Evolutionary conservation across 192 early-diverging fungal genomes (phyloP).

Genomic region (Coemansia sp.): DNA sequence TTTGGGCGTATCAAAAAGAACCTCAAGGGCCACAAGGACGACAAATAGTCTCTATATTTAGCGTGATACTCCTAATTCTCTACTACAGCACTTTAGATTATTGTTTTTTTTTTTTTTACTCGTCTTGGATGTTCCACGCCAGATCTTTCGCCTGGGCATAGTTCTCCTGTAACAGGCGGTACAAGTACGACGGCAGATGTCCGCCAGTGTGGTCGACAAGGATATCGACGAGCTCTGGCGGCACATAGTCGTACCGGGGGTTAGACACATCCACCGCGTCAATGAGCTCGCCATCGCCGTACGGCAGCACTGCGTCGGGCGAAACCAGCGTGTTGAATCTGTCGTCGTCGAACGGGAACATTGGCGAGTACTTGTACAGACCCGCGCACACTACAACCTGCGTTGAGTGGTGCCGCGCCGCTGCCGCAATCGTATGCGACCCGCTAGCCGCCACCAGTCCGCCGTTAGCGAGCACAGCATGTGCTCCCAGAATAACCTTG

Average conservation of each 20-base stretch:
- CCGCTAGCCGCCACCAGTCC: constrained; percentile 84
- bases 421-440: constrained; percentile 79
- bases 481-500: constrained; percentile 93
- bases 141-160: constrained; percentile 54
- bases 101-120: constrained; percentile 1
- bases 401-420: constrained; percentile 89
- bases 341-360: constrained; percentile 88
- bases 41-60: constrained; percentile 13
- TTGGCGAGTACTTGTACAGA: constrained; percentile 84
- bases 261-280: constrained; percentile 80
- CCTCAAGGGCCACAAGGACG: constrained; percentile 53
- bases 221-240: constrained; percentile 84
- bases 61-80: neutral
- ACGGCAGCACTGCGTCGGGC: constrained; percentile 80
- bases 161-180: constrained; percentile 71
- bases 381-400: constrained; percentile 93
- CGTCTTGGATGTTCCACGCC: constrained; percentile 42
- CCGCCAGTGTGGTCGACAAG: constrained; percentile 88
- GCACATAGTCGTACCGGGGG: constrained; percentile 91
- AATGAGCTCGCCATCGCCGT: constrained; percentile 78
- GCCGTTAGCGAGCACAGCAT: constrained; percentile 93
- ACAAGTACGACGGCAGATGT: constrained; percentile 77
- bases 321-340: constrained; percentile 74
- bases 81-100: neutral
- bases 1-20: constrained; percentile 60